Evolutionary conservation across 345 rosid genomes (phyloP).

Genomic region (Syzygium aqueum): DNA sequence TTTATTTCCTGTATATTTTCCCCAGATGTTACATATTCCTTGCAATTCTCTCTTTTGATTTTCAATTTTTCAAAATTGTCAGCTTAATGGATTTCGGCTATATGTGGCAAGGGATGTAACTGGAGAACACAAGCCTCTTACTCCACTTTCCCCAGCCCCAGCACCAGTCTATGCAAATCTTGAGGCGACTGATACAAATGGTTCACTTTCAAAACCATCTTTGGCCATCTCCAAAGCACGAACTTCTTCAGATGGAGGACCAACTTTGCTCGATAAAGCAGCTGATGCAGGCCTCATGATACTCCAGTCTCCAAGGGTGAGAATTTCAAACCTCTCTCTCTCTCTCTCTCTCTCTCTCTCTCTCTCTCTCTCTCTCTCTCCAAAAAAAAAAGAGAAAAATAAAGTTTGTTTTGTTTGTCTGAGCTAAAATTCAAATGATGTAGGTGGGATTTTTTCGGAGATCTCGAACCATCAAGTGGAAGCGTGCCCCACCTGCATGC

Average conservation of each 20-base stretch:
- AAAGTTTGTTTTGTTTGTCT: background rate
- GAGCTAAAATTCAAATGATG: slow-evolving; percentile 9
- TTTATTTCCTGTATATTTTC: background rate
- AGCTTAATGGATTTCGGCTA: slow-evolving; percentile 74
- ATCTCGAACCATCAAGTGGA: slow-evolving; percentile 74
- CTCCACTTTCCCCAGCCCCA: slow-evolving; percentile 29
- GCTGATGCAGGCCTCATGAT: slow-evolving; percentile 69
- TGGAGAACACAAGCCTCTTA: slow-evolving; percentile 14
- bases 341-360: background rate
- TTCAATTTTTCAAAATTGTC: slow-evolving; percentile 1
- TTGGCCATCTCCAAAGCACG: slow-evolving; percentile 44
- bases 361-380: background rate
- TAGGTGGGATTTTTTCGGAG: slow-evolving; percentile 85
- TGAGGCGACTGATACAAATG: slow-evolving; percentile 24
- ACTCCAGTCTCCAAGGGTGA: slow-evolving; percentile 77
- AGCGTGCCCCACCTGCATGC: slow-evolving; percentile 79
- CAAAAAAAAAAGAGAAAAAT: too few species aligned
- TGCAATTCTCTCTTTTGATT: background rate
- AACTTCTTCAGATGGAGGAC: slow-evolving; percentile 24
- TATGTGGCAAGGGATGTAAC: slow-evolving; percentile 45
- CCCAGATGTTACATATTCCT: background rate
- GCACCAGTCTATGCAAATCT: slow-evolving; percentile 12
- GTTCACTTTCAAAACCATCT: slow-evolving; percentile 47
- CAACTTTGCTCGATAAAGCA: slow-evolving; percentile 46
- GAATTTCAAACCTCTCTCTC: background rate